A percentile compares a stretch with the other conserved stretches of the same genome.
Evolutionary conservation across 805 yeast species (phyloP).

Genomic region (Vanderwaltozyma yarrowii): DNA sequence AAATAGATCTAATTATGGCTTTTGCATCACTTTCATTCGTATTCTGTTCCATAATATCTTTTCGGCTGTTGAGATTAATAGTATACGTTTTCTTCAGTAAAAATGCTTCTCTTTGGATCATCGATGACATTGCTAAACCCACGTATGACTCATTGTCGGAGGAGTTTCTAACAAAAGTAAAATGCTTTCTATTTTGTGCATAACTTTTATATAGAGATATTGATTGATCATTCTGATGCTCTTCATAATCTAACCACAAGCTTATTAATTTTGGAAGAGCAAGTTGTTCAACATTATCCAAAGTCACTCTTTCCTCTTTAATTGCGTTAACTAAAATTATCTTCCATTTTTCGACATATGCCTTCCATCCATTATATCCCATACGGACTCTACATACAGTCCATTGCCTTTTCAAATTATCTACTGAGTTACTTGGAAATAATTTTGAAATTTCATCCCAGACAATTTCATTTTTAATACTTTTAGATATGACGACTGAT

Average conservation of each 20-base stretch:
- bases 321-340: slow-evolving; percentile 49
- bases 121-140: slow-evolving; percentile 48
- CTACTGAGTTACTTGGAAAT: slow-evolving; percentile 34
- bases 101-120: slow-evolving; percentile 58
- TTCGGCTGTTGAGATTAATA: slow-evolving; percentile 8
- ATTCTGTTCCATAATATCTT: slow-evolving; percentile 4
- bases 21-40: slow-evolving; percentile 21
- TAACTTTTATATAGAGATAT: slow-evolving; percentile 25
- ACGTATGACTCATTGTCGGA: slow-evolving; percentile 20
- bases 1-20: slow-evolving; percentile 28
- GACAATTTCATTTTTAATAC: slow-evolving; percentile 50
- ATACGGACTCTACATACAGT: slow-evolving; percentile 40
- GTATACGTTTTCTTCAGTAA: slow-evolving; percentile 37
- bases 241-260: slow-evolving; percentile 56
- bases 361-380: slow-evolving; percentile 50
- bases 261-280: slow-evolving; percentile 44
- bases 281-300: slow-evolving; percentile 40
- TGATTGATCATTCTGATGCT: slow-evolving; percentile 8
- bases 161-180: slow-evolving; percentile 31
- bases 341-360: slow-evolving; percentile 54
- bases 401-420: slow-evolving; percentile 56
- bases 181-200: slow-evolving; percentile 39
- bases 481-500: slow-evolving; percentile 56
- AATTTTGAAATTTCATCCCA: slow-evolving; percentile 51
- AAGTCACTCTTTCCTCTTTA: slow-evolving; percentile 40